Base-by-base conservation (phyloP, 108 stramenopile species). In the Epithemia pelagica region DNA sequence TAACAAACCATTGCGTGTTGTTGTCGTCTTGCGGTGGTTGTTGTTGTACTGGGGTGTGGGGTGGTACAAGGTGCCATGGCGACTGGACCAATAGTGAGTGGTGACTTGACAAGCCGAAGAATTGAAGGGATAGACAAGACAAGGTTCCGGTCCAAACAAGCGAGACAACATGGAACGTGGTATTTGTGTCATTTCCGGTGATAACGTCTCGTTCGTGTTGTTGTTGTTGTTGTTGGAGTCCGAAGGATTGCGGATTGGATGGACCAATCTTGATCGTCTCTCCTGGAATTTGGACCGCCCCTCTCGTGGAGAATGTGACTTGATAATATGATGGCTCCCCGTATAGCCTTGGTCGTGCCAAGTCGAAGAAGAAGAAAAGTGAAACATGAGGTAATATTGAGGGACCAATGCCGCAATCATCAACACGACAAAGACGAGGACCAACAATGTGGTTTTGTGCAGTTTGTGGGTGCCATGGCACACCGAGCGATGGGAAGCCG, bases 191-290 rank as follows among this genome's bases (percentile, higher is more conserved):
- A n/a, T n/a, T n/a, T n/a, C n/a, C n/a, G n/a, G n/a, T n/a, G n/a
- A n/a, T n/a, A n/a, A n/a, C n/a, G n/a, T n/a, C n/a, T 46, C 37
- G 15, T 46, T 15, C 5, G 10, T 46, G 37, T 10, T 15, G 5
- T 46, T 46, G 37, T 46, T 46, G 37, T 46, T 46, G 37, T 46
- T 46, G 37, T 46, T 46, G 37, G 37, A n/a, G n/a, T n/a, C n/a
- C n/a, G n/a, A n/a, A n/a, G n/a, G n/a, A n/a, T n/a, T n/a, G n/a
- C n/a, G n/a, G n/a, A n/a, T n/a, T n/a, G n/a, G n/a, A n/a, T n/a
- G n/a, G n/a, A n/a, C n/a, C n/a, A n/a, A n/a, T n/a, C n/a, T n/a
- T n/a, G n/a, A n/a, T n/a, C n/a, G n/a, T n/a, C n/a, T n/a, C n/a
- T n/a, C n/a, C n/a, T n/a, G n/a, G n/a, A n/a, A n/a, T n/a, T n/a